Base-by-base conservation (phyloP, 371 early-diverging fungal genomes). In the Haplosporangium sp. region DNA sequence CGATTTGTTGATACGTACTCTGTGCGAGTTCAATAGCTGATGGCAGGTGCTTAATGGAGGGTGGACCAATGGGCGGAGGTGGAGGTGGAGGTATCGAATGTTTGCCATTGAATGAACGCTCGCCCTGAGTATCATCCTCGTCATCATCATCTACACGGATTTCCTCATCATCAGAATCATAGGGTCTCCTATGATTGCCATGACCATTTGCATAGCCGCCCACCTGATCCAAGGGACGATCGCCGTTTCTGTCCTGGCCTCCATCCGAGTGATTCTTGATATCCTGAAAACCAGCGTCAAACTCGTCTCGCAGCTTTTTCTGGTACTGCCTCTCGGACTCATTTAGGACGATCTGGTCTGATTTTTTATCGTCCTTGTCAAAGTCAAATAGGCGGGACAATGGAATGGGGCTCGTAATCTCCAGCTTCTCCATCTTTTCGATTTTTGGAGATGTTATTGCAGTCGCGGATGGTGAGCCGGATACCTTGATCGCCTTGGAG, bases 1-100 rank as follows among this genome's bases (percentile, higher is more conserved):
- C 69, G 53, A 94, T 91, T 50, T 88, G 90, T n/a, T 79, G 79
- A 59, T 86, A 91, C 0, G 85, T 82, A 38, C 83, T 81, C 71
- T 87, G 82, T 0, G 89, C 90, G 45, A 87, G 86, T 0, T 74
- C 79, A 41, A 68, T 13, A 5, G 73, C 68, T 13, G 73, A 62
- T 2, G 73, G 73, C 5, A 79, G 56, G 20, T 69, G 59, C 45
- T 65, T 79, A 51, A 79, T 72, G 4, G 80, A 55, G 12, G 80
- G 80, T 9, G 80, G 80, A n/a, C 80, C 80, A 21, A 64, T 56
- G 16, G 72, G 79, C 52, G 80, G 73, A n/a, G 80, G 80, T 23
- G 80, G 74, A 7, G 74, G 79, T 2, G 80, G 80, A 0, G 80
- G 73, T 50, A 68, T 37, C n/a, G 59, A 36, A 12, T 59, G 63